phyloP scores from a whole-genome alignment of 2,329 filamentous ascomycete species.

The Calonectria ilicicola region DNA sequence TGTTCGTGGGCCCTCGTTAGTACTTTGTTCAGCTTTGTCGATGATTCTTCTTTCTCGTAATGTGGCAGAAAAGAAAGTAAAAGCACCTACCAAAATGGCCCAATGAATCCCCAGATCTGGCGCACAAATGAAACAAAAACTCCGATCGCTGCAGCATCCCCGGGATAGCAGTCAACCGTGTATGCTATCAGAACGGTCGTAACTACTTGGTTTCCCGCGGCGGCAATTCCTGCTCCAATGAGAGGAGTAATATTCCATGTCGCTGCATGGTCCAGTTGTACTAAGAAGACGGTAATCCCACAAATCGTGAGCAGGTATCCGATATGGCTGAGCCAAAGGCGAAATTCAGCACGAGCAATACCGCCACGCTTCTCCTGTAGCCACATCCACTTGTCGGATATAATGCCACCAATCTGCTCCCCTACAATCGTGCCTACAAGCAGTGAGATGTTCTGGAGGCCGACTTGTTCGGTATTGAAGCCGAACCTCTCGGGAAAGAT shows the following conservation, averaged over 20 bases:
- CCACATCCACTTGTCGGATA: conserved; percentile 66
- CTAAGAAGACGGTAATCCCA: conserved; percentile 65
- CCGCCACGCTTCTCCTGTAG: conserved; percentile 46
- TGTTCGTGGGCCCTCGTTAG: neutral
- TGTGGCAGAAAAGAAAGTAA: neutral
- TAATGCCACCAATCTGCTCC: conserved; percentile 67
- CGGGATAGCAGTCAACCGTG: conserved; percentile 67
- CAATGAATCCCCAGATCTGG: conserved; percentile 62
- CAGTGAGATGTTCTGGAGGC: conserved; percentile 67
- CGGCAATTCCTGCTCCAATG: conserved; percentile 63
- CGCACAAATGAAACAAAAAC: conserved; percentile 69
- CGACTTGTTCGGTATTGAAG: conserved; percentile 68
- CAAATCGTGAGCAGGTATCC: conserved; percentile 62
- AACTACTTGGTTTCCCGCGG: conserved; percentile 69
- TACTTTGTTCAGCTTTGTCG: neutral
- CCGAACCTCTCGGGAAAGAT: conserved; percentile 66
- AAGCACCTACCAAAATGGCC: neutral
- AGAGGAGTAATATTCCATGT: conserved; percentile 69
- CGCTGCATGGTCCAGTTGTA: conserved; percentile 59
- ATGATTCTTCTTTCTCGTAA: neutral
- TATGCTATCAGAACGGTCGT: conserved; percentile 73
- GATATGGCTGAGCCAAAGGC: conserved; percentile 68
- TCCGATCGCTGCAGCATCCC: conserved; percentile 66
- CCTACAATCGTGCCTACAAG: conserved; percentile 69
- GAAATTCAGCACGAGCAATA: conserved; percentile 59